Evolutionary conservation across 23 red algal species (phyloP), one percentile per base, ranked within the genome.

Genomic region (Gracilariopsis chorda): DNA sequence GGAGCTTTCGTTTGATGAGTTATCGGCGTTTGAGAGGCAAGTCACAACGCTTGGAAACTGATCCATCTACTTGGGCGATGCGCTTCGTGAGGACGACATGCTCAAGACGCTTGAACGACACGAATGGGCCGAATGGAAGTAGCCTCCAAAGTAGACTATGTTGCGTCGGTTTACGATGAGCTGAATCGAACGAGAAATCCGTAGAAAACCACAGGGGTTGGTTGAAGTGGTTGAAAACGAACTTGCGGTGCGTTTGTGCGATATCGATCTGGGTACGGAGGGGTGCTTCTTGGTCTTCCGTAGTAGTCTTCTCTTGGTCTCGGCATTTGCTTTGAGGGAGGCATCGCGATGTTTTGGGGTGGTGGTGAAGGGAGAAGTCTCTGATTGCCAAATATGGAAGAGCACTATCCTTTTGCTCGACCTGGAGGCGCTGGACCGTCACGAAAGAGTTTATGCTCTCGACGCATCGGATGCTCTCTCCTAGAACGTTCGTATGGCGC

Each of bases 151-250:
- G 80, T 92, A 19, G 89, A 84, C 60, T 82, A 76, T 49, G 89
- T 92, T 8, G 79, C 79, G 56, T 84, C 53, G 69, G 47, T 92
- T 39, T 92, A 92, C 61, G 77, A 90, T 17, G 86, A 78, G 16
- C 12, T 65, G 67, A 41, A 58, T 24, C 36, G 55, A 45, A 40
- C 44, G 70, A 49, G 8, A 76, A 42, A 10, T 36, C 33, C 42
- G 39, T 76, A 76, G 28, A 24, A 36, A 21, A 36, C 39, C 7
- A 76, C 69, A 12, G 28, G 69, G 21, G 69, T 46, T 11, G 69
- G 69, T 44, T 37, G 69, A 27, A 30, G 58, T 9, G 69, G 69
- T 8, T 76, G 69, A 76, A 76, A 76, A n/a, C 69, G 28, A 46
- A 37, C 40, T 8, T n/a, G 12, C 30, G 10, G 27, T 11, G 40